Percentiles rank a stretch among this genome's conserved stretches.
These are phyloP conservation scores for Thermothelomyces thermophilus DNA, from an alignment of 2,329 filamentous ascomycete species.

Conservation along the genomic window DNA sequence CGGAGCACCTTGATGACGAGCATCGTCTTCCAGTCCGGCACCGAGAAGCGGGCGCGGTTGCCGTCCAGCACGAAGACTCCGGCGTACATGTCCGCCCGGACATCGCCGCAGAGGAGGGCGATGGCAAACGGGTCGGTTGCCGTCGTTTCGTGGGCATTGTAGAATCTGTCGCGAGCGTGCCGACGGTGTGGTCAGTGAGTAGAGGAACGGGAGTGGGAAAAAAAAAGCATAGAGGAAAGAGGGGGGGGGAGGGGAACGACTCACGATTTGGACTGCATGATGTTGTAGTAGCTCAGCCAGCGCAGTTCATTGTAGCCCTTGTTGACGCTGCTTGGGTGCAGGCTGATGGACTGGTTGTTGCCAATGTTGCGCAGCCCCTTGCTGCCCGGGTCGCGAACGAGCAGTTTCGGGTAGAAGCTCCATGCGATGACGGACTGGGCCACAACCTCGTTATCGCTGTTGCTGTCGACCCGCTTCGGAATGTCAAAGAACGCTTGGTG, in stretches of 20 bases:
- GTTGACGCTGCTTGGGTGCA: conserved; percentile 88
- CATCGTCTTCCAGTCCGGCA: conserved; percentile 84
- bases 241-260: neutral
- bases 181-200: neutral
- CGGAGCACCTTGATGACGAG: conserved; percentile 81
- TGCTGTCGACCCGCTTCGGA: conserved; percentile 64
- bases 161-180: conserved; percentile 45
- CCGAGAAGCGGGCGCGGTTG: conserved; percentile 75
- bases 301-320: conserved; percentile 60
- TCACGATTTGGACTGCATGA: conserved; percentile 78
- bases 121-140: conserved; percentile 76
- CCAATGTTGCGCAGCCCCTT: conserved; percentile 87
- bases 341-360: conserved; percentile 83
- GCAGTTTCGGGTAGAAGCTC: conserved; percentile 92
- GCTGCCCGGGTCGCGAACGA: conserved; percentile 62
- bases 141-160: conserved; percentile 86
- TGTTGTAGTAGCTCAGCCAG: conserved; percentile 93
- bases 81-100: conserved; percentile 82
- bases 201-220: neutral
- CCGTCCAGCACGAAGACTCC: conserved; percentile 83
- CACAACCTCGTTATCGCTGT: conserved; percentile 74
- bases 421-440: conserved; percentile 79
- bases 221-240: conserved; percentile 23
- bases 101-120: conserved; percentile 78
- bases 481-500: conserved; percentile 71